These are phyloP conservation scores for Aspergillus cejpii DNA, from an alignment of 2,329 filamentous ascomycete species.

Conservation along the genomic window DNA sequence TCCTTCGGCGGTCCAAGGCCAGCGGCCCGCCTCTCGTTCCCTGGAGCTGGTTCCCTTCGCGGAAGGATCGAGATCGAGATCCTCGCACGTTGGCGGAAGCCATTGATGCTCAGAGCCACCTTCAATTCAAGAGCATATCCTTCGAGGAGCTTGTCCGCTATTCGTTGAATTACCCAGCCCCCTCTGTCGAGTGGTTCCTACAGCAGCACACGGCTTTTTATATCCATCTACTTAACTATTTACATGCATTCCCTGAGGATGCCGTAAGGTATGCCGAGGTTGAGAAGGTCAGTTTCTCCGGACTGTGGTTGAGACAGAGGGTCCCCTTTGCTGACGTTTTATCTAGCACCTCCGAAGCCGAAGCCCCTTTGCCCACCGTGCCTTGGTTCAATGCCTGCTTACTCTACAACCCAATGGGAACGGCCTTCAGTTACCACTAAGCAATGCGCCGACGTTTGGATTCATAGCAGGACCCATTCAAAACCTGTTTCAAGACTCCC, in stretches of 20 bases:
- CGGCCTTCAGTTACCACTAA: conserved; percentile 8
- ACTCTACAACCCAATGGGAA: conserved; percentile 16
- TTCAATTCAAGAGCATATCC: conserved; percentile 35
- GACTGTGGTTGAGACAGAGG: background rate
- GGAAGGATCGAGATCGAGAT: conserved; percentile 16
- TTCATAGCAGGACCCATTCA: conserved; percentile 38
- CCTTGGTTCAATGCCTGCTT: conserved; percentile 29
- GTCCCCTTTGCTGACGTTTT: background rate
- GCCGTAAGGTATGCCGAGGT: conserved; percentile 30
- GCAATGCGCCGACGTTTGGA: conserved; percentile 21
- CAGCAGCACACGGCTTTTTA: conserved; percentile 35
- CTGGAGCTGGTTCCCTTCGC: conserved; percentile 36
- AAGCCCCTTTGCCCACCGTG: conserved; percentile 37
- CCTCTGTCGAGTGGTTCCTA: conserved; percentile 36
- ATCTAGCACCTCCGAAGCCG: conserved; percentile 29
- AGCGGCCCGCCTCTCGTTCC: conserved; percentile 17
- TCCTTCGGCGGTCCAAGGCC: conserved; percentile 30
- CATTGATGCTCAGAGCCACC: conserved; percentile 36
- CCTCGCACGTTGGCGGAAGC: conserved; percentile 26
- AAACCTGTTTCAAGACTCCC: conserved; percentile 29
- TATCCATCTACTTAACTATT: conserved; percentile 28
- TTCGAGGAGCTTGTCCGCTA: conserved; percentile 39
- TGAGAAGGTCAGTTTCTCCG: conserved; percentile 27
- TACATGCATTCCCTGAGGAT: conserved; percentile 30
- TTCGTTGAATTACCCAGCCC: conserved; percentile 31